Conservation (phyloP, 257 asterid species). For the Echium plantagineum region DNA sequence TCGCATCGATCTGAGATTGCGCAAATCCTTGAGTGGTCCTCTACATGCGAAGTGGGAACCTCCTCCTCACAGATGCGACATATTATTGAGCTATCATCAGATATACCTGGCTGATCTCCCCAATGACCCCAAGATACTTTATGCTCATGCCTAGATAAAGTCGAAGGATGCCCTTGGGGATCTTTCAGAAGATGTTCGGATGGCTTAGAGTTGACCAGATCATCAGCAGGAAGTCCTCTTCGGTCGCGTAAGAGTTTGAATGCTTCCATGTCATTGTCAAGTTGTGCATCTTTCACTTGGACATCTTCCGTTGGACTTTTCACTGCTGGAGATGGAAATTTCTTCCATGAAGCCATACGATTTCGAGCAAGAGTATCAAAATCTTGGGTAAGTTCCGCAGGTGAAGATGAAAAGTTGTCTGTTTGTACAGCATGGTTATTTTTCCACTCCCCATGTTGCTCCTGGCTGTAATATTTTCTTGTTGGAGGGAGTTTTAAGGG, state of each 20-base stretch:
- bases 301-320: conserved; percentile 58
- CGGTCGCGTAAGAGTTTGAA: conserved; percentile 32
- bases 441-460: conserved; percentile 68
- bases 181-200: conserved; percentile 52
- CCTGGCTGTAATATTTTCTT: conserved; percentile 86
- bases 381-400: conserved; percentile 34
- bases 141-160: conserved; percentile 50
- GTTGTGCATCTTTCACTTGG: conserved; percentile 38
- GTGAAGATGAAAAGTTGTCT: conserved; percentile 29
- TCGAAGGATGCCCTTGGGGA: conserved; percentile 29
- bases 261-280: conserved; percentile 35
- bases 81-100: conserved; percentile 85
- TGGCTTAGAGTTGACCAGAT: conserved; percentile 46
- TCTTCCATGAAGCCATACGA: conserved; percentile 89
- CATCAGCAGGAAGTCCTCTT: conserved; percentile 41
- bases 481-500: conserved; percentile 32
- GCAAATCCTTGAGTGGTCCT: conserved; percentile 95
- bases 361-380: conserved; percentile 49
- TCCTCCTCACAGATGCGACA: conserved; percentile 99
- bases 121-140: conserved; percentile 83
- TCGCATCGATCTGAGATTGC: conserved; percentile 97
- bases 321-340: conserved; percentile 61
- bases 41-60: conserved; percentile 93
- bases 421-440: conserved; percentile 31
- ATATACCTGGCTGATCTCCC: conserved; percentile 73